These are phyloP conservation scores for Nitzschia sp. DNA, from an alignment of 108 stramenopile species.

Conservation along the genomic window DNA sequence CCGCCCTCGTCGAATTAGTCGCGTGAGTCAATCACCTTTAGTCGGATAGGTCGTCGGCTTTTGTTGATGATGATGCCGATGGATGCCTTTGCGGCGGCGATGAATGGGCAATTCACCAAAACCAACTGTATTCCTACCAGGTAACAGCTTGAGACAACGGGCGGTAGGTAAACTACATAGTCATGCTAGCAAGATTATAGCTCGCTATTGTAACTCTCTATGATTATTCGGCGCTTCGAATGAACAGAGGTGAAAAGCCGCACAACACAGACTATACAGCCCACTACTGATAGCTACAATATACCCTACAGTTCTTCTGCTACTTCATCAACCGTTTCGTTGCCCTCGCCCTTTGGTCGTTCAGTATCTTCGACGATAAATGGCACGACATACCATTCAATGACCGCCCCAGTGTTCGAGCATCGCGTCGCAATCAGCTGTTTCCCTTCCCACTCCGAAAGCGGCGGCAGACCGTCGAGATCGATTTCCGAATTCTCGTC, in stretches of 20 bases:
- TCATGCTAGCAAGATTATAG: too few relatives aligned
- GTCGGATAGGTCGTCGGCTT: too few relatives aligned
- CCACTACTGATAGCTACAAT: background rate
- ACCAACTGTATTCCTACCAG: too few relatives aligned
- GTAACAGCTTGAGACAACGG: too few relatives aligned
- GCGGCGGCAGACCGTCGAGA: conserved; percentile 40
- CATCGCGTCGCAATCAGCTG: conserved; percentile 75
- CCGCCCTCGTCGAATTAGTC: too few relatives aligned
- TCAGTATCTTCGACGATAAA: conserved; percentile 68
- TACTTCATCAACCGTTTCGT: background rate
- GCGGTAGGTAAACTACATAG: too few relatives aligned
- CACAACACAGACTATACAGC: background rate
- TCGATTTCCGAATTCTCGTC: conserved; percentile 23
- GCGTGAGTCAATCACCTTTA: too few relatives aligned
- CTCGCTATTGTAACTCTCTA: background rate
- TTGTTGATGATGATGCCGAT: too few relatives aligned
- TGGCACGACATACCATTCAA: conserved; percentile 80
- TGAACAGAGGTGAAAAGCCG: background rate
- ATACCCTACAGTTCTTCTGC: background rate
- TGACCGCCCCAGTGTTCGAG: conserved; percentile 71
- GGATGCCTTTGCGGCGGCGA: too few relatives aligned
- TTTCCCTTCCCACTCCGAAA: conserved; percentile 58
- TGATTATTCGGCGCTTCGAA: background rate
- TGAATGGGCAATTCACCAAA: too few relatives aligned
- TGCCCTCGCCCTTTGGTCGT: background rate